Base-by-base conservation (phyloP, 805 yeast genomes). In the Debaryomyces tyrocola region DNA sequence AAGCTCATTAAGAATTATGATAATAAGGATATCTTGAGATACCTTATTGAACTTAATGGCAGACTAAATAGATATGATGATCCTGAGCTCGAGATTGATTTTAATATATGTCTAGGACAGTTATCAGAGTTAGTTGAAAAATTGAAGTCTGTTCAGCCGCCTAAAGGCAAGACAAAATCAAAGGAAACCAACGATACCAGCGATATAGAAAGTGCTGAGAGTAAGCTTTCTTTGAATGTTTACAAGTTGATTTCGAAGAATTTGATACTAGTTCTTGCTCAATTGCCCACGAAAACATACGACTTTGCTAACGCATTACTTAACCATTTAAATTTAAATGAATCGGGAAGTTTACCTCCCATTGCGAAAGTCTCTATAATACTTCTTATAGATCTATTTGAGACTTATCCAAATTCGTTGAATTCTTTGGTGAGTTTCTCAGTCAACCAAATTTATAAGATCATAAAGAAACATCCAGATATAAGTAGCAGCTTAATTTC, bases 271-370 rank as follows among this genome's bases (percentile, higher is more conserved):
- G 59, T 66, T 2, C 58, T 71, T 24, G 54, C 56, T 8, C 57
- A 63, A 10, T 49, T 67, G 9, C 66, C 76, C 2, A 63, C 63
- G 28, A 69, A 68, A 44, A 57, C 64, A 9, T 67, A 67, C 52
- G 77, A 73, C 47, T 56, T 66, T 24, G 67, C 73, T 43, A 71
- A 73, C 48, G 58, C 52, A 14, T 58, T 70, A 15, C 53, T 71
- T 43, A 62, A 62, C 36, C 56, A 62, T 44, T 39, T 70, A 36
- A 47, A 42, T 2, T 46, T 59, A 10, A 55, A 49, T 15, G 60
- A 55, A 5, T 45, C 20, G 20, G 56, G 53, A 20, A 54, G 51
- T 6, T 45, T 61, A 12, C 20, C 57, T 4, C 43, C 50, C 3
- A 52, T 54, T 3, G 56, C 62, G 10, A 49, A 57, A 12, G 49